Conservation (phyloP, 202 grass and related monocot genomes). For the Hordeum pubiflorum region DNA sequence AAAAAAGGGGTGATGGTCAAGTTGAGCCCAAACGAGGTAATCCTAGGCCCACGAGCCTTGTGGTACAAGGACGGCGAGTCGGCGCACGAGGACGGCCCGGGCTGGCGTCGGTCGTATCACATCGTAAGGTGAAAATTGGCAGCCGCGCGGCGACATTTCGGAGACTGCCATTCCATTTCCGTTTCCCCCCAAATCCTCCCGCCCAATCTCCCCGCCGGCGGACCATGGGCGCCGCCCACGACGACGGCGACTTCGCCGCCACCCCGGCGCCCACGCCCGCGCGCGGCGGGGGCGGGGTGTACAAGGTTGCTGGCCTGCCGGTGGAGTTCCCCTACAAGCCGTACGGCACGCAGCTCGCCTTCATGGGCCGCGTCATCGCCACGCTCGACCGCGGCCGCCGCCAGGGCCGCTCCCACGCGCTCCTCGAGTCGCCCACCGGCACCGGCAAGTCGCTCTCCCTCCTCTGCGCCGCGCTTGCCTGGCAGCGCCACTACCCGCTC, state of each 20-base stretch:
- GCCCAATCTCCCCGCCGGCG: neutral
- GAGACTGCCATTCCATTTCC: neutral
- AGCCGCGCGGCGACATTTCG: slow-evolving; percentile 10
- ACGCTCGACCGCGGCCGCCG: slow-evolving; percentile 69
- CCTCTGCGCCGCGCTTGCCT: slow-evolving; percentile 85
- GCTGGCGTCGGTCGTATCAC: neutral
- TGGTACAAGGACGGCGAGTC: too few species aligned
- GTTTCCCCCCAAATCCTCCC: slow-evolving; percentile 29
- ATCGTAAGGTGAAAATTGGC: neutral
- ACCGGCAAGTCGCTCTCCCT: slow-evolving; percentile 91
- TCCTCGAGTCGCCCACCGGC: slow-evolving; percentile 94
- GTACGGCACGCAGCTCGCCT: slow-evolving; percentile 89
- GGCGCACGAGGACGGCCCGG: neutral
- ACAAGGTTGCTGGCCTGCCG: slow-evolving; percentile 72
- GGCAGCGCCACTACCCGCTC: slow-evolving; percentile 64
- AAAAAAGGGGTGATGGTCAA: too few species aligned
- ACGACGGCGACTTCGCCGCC: slow-evolving; percentile 31
- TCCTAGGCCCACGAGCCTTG: too few species aligned
- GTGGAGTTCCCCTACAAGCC: slow-evolving; percentile 93
- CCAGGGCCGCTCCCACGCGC: slow-evolving; percentile 70
- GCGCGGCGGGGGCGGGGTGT: slow-evolving; percentile 30
- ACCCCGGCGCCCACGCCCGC: neutral
- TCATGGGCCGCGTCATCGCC: slow-evolving; percentile 88
- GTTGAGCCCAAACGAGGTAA: too few species aligned
- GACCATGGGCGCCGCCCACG: slow-evolving; percentile 8